phyloP scores from a whole-genome alignment of 768 basidiomycete genomes.

The Erythrobasidium yunnanense region DNA sequence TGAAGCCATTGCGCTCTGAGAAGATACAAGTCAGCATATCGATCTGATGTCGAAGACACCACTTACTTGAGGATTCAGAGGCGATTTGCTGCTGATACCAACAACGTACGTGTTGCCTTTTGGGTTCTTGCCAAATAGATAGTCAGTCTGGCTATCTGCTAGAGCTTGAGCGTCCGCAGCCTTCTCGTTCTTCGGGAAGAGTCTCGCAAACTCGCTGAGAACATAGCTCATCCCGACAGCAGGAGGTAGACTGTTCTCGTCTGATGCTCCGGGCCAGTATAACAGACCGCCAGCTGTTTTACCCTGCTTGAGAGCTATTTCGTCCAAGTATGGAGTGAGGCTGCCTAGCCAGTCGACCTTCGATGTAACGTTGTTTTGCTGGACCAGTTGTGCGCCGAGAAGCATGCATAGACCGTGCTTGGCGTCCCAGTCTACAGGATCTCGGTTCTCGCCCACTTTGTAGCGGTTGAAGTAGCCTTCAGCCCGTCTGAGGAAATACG shows the following conservation, averaged over 20 bases:
- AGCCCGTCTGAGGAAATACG: slow-evolving; percentile 6
- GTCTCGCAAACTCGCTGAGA: slow-evolving; percentile 12
- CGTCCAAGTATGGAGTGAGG: not conserved
- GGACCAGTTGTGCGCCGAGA: slow-evolving; percentile 18
- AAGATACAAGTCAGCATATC: slow-evolving; percentile 1
- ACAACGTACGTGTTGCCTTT: slow-evolving; percentile 88
- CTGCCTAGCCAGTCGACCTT: slow-evolving; percentile 12
- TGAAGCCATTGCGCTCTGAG: slow-evolving; percentile 71
- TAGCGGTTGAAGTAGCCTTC: slow-evolving; percentile 17
- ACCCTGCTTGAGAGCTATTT: not conserved
- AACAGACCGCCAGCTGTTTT: slow-evolving; percentile 54
- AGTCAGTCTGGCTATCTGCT: slow-evolving; percentile 54
- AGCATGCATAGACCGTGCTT: slow-evolving; percentile 18
- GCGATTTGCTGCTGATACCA: slow-evolving; percentile 79
- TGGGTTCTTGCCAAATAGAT: slow-evolving; percentile 75
- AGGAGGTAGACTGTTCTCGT: slow-evolving; percentile 8
- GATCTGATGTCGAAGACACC: not conserved
- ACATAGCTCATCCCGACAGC: slow-evolving; percentile 8
- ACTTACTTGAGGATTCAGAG: slow-evolving; percentile 62
- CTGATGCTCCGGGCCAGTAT: slow-evolving; percentile 53
- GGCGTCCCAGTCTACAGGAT: slow-evolving; percentile 22
- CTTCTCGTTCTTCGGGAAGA: not conserved
- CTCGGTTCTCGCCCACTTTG: slow-evolving; percentile 9
- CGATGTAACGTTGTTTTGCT: not conserved
- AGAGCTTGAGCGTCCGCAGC: not conserved